A percentile compares a stretch with the other conserved stretches of the same genome.
Conservation (phyloP, 345 rosid genomes). For the Brassica carinata region DNA sequence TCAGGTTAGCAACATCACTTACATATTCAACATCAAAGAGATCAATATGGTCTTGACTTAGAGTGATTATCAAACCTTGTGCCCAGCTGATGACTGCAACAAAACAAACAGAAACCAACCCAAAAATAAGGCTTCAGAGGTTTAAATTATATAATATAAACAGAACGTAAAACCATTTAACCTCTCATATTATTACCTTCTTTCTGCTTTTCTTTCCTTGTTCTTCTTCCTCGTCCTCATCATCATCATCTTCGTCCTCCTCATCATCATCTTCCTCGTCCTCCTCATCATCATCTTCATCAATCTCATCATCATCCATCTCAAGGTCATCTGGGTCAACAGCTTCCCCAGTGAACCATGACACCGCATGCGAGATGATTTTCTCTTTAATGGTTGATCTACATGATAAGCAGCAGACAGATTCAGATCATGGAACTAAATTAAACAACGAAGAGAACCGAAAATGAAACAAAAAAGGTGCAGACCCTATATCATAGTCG, state of each 20-base stretch:
- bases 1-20: not conserved
- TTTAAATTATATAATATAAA: not conserved
- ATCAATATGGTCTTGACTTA: not conserved
- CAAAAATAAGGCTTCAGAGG: slow-evolving; percentile 12
- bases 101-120: slow-evolving; percentile 22
- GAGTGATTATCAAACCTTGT: slow-evolving; percentile 51
- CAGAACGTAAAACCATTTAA: not conserved
- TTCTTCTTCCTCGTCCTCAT: slow-evolving; percentile 46
- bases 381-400: slow-evolving; percentile 89
- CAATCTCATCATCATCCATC: slow-evolving; percentile 49
- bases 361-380: slow-evolving; percentile 91
- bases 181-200: slow-evolving; percentile 4
- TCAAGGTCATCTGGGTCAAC: slow-evolving; percentile 69
- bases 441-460: not conserved
- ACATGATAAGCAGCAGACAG: slow-evolving; percentile 5
- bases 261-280: slow-evolving; percentile 50
- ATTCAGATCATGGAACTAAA: not conserved
- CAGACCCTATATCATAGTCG: slow-evolving; percentile 95
- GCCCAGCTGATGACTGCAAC: slow-evolving; percentile 57
- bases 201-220: slow-evolving; percentile 22
- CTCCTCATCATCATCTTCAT: slow-evolving; percentile 47
- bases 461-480: not conserved
- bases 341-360: slow-evolving; percentile 98
- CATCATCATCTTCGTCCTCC: slow-evolving; percentile 58
- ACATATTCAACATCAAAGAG: not conserved